Evolutionary conservation across 106 monocot species (phyloP).

Genomic region (Posidonia australis): DNA sequence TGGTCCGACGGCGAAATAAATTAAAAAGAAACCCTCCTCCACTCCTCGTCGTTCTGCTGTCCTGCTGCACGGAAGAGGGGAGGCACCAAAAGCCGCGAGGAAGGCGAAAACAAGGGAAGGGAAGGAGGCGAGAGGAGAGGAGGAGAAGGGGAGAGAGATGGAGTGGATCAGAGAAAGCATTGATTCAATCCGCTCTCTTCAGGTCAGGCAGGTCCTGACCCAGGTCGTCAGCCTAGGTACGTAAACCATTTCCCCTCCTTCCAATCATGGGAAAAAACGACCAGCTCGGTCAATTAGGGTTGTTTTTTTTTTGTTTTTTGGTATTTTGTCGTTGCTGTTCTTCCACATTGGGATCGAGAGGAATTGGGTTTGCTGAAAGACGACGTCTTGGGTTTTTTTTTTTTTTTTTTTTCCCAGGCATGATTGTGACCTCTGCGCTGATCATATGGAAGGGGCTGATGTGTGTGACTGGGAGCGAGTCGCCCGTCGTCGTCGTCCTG

Average conservation of each 20-base stretch:
- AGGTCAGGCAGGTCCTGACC: slow-evolving; percentile 47
- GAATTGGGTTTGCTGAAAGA: neutral
- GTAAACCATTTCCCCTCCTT: neutral
- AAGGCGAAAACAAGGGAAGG: neutral
- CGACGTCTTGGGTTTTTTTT: neutral
- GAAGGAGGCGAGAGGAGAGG: neutral
- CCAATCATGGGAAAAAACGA: no score
- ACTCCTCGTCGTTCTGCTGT: no score
- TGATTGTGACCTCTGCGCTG: slow-evolving; percentile 27
- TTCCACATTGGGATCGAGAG: neutral
- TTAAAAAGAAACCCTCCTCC: no score
- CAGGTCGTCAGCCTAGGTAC: slow-evolving; percentile 59
- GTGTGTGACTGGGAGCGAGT: slow-evolving; percentile 27
- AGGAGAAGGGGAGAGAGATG: slow-evolving; percentile 12
- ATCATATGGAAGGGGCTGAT: slow-evolving; percentile 39
- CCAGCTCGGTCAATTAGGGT: no score
- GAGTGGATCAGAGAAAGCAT: slow-evolving; percentile 31
- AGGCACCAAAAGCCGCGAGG: neutral
- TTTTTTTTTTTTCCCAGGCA: slow-evolving; percentile 6
- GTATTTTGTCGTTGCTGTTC: neutral
- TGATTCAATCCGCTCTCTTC: slow-evolving; percentile 56
- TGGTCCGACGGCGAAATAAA: neutral
- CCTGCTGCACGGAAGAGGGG: no score
- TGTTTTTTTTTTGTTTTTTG: neutral
- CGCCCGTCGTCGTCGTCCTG: slow-evolving; percentile 28